Conservation (phyloP, 306 rosid genomes). For the Rosa lucieae region DNA sequence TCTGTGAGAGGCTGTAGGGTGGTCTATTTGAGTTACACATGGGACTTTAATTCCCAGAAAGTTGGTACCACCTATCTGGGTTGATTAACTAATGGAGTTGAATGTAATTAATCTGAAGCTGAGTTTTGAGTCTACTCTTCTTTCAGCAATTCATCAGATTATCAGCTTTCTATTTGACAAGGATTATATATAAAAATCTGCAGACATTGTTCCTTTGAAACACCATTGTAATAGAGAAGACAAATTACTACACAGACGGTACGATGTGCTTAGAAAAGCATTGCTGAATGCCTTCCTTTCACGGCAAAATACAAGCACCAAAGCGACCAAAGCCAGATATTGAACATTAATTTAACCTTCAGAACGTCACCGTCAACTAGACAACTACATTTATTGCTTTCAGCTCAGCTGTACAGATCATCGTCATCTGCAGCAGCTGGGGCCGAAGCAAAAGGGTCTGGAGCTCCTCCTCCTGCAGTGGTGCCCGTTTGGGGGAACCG, state of each 20-base stretch:
- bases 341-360: background rate
- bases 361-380: background rate
- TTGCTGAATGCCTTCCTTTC: background rate
- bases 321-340: background rate
- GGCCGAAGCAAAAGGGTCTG: slow-evolving; percentile 52
- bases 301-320: background rate
- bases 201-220: background rate
- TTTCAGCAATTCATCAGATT: no score
- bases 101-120: no score
- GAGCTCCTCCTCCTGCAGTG: slow-evolving; percentile 38
- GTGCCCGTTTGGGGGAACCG: slow-evolving; percentile 40
- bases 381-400: background rate
- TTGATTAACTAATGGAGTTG: no score
- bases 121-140: no score
- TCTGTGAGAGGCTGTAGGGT: background rate
- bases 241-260: background rate
- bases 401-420: slow-evolving; percentile 49
- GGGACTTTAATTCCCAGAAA: no score
- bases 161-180: background rate
- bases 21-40: background rate
- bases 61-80: background rate
- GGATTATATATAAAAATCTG: background rate
- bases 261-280: background rate
- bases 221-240: background rate
- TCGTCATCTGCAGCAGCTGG: slow-evolving; percentile 55